phyloP scores from a whole-genome alignment of 1,284 basidiomycete genomes.

The Moesziomyces parantarcticus region DNA sequence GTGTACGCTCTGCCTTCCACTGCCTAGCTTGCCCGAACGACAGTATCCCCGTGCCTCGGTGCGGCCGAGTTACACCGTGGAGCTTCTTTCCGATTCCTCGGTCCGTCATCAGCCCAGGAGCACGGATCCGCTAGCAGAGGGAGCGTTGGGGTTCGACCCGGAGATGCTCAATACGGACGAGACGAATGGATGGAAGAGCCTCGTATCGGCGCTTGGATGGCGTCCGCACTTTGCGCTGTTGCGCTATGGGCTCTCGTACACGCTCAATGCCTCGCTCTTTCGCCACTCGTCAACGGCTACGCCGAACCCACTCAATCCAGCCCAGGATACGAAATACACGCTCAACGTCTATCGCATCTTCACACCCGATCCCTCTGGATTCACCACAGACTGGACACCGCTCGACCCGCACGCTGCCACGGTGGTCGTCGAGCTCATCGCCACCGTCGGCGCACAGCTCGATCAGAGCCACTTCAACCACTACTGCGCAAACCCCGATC shows the following conservation, averaged over 20 bases:
- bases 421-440: conserved; percentile 31
- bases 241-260: conserved; percentile 26
- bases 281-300: conserved; percentile 8
- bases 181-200: conserved; percentile 34
- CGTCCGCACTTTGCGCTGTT: conserved; percentile 28
- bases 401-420: conserved; percentile 38
- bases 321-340: conserved; percentile 17
- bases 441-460: conserved; percentile 26
- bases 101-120: not conserved
- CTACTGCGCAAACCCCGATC: conserved; percentile 9
- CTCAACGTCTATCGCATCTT: conserved; percentile 47
- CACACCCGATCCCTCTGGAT: conserved; percentile 31
- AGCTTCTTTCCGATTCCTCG: conserved; percentile 22
- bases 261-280: conserved; percentile 18
- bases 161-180: conserved; percentile 25
- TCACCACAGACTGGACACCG: conserved; percentile 34
- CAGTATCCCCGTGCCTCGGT: conserved; percentile 43
- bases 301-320: conserved; percentile 18
- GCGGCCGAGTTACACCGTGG: conserved; percentile 26
- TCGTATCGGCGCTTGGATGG: conserved; percentile 45
- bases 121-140: conserved; percentile 1
- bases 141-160: conserved; percentile 18
- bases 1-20: conserved; percentile 23
- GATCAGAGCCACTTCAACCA: conserved; percentile 39
- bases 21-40: conserved; percentile 34